Base-by-base conservation (phyloP, 805 yeast species). In the Brettanomyces nanus region DNA sequence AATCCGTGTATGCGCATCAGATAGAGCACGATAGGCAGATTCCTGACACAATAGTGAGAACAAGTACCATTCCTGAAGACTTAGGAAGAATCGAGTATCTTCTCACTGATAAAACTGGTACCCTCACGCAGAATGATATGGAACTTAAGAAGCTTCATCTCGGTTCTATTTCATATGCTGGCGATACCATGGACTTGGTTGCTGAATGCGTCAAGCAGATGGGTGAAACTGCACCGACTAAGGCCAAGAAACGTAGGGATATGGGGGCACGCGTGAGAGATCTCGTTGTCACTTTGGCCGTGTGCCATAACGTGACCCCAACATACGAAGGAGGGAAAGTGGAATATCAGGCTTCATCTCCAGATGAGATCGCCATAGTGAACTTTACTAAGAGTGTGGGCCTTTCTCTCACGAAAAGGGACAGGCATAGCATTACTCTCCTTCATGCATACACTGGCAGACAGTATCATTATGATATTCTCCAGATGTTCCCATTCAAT, bases 291-390 rank as follows among this genome's bases (percentile, higher is more conserved):
- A 84, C 96, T 1, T 66, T 92, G 36, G 95, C 97, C 0, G 65
- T 90, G n/a, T 92, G 99, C 58, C 99, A 92, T 59, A 87, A 87
- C 48, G 99, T 92, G 21, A 94, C 98, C 0, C 99, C 99, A 1
- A 78, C 95, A 0, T 73, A 78, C 46, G 92, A 81, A 40, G 85
- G 80, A 45, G 86, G 84, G 20, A 77, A 68, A 41, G 57, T 79
- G 13, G 73, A 86, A 2, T 92, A 89, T 56, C 99, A 92, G 61
- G 98, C 98, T 0, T 97, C 97, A 0, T 89, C 97, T 0, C 99
- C 99, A 0, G 99, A 92, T 65, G 99, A 92, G 57, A 79, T 92
- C 48, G 98, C 99, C 21, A 92, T 92, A 45, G 97, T 92, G 15
- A 81, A 81, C 52, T 92, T 86, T 63, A 85, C 96, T 1, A 94